Evolutionary conservation across 331 rosid species (phyloP).

Genomic region (Spiraea crenata): DNA sequence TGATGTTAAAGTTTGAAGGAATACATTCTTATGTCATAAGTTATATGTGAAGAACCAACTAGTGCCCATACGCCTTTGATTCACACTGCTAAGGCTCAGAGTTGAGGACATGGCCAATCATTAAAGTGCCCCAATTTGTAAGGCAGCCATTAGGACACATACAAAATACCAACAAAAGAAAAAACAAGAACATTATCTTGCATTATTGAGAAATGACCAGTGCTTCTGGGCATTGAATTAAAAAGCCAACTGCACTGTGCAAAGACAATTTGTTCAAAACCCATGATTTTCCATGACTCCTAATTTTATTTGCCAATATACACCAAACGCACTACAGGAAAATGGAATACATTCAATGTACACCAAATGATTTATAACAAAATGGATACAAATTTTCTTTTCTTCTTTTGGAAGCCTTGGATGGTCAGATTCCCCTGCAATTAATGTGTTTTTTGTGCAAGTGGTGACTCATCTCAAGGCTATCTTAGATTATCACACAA

Average conservation of each 20-base stretch:
- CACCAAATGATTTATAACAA: conserved; percentile 16
- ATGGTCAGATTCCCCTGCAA: conserved; percentile 35
- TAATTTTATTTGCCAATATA: background rate
- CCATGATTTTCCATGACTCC: conserved; percentile 13
- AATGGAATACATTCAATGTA: conserved; percentile 9
- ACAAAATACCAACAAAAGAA: background rate
- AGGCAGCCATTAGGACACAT: conserved; percentile 8
- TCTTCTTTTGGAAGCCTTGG: conserved; percentile 36
- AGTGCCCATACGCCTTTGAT: background rate
- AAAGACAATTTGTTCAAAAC: conserved; percentile 8
- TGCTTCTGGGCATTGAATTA: conserved; percentile 6
- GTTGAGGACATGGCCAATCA: conserved; percentile 17
- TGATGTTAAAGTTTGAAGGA: too few species aligned
- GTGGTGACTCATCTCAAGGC: conserved; percentile 36
- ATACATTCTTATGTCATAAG: too few species aligned
- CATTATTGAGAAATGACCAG: conserved; percentile 26
- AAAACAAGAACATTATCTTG: conserved; percentile 5
- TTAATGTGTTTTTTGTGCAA: conserved; percentile 27
- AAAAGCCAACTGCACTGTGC: too few species aligned
- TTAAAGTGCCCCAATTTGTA: conserved; percentile 13
- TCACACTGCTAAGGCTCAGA: conserved; percentile 6
- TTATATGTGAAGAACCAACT: too few species aligned
- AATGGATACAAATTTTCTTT: conserved; percentile 30
- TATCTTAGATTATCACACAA: conserved; percentile 11
- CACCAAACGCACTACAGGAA: background rate